Conservation (phyloP, 805 yeast species). For the Saturnispora zaruensis region DNA sequence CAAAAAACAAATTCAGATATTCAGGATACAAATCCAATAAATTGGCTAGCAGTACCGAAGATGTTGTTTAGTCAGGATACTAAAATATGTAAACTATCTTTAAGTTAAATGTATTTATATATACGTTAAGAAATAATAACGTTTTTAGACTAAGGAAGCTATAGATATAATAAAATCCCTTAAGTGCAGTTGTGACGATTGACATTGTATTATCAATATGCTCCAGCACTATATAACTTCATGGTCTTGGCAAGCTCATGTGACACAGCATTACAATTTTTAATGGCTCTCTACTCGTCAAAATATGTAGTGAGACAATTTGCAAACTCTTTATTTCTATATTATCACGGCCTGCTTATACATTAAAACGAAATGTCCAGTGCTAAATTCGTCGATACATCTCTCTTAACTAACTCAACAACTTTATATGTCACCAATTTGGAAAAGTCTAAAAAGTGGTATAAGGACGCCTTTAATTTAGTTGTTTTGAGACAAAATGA, state of each 20-base stretch:
- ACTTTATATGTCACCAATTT: conserved; percentile 82
- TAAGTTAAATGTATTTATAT: not conserved
- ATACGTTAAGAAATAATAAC: not conserved
- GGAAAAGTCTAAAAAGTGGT: conserved; percentile 60
- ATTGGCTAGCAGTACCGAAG: not conserved
- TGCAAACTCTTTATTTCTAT: not conserved
- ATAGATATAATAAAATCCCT: too few relatives aligned
- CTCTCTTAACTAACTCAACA: conserved; percentile 53
- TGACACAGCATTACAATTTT: too few relatives aligned
- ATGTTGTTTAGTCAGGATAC: not conserved
- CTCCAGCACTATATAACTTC: too few relatives aligned
- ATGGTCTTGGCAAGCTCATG: too few relatives aligned
- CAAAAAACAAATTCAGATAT: conserved; percentile 12
- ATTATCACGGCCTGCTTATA: not conserved
- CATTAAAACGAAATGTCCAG: not conserved
- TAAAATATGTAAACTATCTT: not conserved
- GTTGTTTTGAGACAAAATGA: conserved; percentile 44
- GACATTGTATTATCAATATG: too few relatives aligned
- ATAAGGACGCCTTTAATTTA: conserved; percentile 69
- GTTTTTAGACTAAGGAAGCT: not conserved
- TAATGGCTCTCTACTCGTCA: too few relatives aligned
- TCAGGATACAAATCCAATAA: conserved; percentile 8
- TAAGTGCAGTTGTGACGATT: too few relatives aligned
- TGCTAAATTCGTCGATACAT: conserved; percentile 22
- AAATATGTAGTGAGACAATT: not conserved